Base-by-base conservation (phyloP, 2,329 filamentous ascomycete species). In the Arachnomyces sp. region DNA sequence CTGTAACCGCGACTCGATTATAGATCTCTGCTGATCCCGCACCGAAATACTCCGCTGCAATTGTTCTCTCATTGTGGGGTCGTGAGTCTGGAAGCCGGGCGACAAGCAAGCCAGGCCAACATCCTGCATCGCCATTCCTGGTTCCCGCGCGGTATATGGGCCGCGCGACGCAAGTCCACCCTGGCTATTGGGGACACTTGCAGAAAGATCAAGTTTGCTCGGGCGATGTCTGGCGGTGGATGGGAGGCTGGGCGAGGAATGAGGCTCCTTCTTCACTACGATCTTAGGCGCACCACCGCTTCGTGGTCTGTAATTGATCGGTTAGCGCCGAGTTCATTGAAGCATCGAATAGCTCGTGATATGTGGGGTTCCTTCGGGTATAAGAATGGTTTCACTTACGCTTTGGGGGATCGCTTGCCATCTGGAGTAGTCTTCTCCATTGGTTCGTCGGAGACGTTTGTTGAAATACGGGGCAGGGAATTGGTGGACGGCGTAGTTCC, bases 61-160 rank as follows among this genome's bases (percentile, higher is more conserved):
- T 63, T 96, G 89, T 64, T 94, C 87, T 58, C 92, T 82, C 87
- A 95, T 93, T 14, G 84, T 77, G n/a, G 92, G 90, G 63, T 98
- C 88, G 54, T 96, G 85, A 12, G 92, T 96, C 50, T 93, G 81
- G 56, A 98, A 96, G 39, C 92, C 92, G 0, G 92, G 92, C 2
- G 92, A 96, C 40, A 98, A 72, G 56, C 92, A 98, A 31, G 90
- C 90, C 42, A 96, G 74, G 43, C 92, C 92, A 17, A 96, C 84
- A 63, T 95, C 87, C 54, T 94, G 88, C 57, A 96, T 90, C 31
- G 76, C 84, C 29, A 92, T 68, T 15, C 81, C 77, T 34, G 73
- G 74, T 45, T 93, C 86, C 51, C 86, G 77, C 16, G 81, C 82
- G 7, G 86, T 92, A 64, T 93, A 70, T 29, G 76, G 76, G 25